These are phyloP conservation scores for Taphrina flavorubra DNA, from an alignment of 1,139 yeast genomes.

Conservation along the genomic window DNA sequence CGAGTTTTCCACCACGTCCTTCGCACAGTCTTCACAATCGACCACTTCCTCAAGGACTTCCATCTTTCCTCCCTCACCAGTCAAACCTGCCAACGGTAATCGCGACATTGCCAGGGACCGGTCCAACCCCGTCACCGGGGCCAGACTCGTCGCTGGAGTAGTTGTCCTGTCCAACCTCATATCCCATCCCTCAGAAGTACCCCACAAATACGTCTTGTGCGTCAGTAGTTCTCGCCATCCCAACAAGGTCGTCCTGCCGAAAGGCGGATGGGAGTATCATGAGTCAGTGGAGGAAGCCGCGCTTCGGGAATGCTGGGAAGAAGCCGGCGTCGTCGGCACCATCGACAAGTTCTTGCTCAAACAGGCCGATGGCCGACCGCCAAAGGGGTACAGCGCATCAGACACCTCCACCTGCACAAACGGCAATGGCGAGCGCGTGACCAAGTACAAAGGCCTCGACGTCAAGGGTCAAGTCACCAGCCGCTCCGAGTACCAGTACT, in stretches of 20 bases:
- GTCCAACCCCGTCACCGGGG: conserved; percentile 57
- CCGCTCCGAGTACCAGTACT: conserved; percentile 41
- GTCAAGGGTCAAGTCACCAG: conserved; percentile 29
- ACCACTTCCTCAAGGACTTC: conserved; percentile 17
- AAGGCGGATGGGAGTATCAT: conserved; percentile 92
- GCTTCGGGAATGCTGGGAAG: conserved; percentile 94
- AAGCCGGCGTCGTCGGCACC: conserved; percentile 70
- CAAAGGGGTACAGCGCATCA: conserved; percentile 17
- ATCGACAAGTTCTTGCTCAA: conserved; percentile 18
- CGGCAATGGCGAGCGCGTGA: conserved; percentile 24
- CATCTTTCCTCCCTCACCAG: conserved; percentile 28
- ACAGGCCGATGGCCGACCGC: conserved; percentile 33
- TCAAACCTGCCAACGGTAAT: conserved; percentile 18
- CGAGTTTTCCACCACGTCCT: conserved; percentile 3
- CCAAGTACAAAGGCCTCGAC: conserved; percentile 34
- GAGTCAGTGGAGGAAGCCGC: conserved; percentile 71
- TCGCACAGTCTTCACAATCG: conserved; percentile 10
- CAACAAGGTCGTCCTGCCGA: conserved; percentile 78
- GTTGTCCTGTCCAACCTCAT: conserved; percentile 67
- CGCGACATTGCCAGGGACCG: conserved; percentile 39
- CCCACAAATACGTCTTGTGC: conserved; percentile 61
- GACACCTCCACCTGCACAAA: conserved; percentile 4
- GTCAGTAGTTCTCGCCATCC: conserved; percentile 69
- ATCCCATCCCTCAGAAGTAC: conserved; percentile 52
- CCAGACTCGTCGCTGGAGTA: conserved; percentile 90